phyloP scores from a whole-genome alignment of 148 eudicot genomes.

The Fagopyrum esculentum region DNA sequence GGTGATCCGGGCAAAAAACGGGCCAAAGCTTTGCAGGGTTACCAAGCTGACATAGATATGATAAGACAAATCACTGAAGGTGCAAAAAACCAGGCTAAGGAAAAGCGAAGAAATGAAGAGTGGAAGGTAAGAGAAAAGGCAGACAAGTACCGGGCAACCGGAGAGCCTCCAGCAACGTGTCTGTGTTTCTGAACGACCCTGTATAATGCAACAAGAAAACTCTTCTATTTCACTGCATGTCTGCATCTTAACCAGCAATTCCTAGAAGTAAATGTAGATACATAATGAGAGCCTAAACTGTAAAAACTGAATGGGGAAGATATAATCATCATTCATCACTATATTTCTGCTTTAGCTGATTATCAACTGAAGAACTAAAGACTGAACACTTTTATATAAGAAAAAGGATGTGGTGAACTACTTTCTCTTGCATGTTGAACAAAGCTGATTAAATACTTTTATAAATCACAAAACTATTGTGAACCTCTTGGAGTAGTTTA shows the following conservation, averaged over 20 bases:
- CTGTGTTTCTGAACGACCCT: conserved; percentile 43
- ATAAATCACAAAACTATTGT: neutral
- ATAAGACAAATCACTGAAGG: conserved; percentile 56
- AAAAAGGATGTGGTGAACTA: neutral
- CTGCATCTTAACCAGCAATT: neutral
- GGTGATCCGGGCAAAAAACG: conserved; percentile 42
- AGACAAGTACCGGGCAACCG: conserved; percentile 60
- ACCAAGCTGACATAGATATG: conserved; percentile 43
- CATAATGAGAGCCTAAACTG: neutral
- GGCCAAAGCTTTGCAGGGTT: conserved; percentile 39
- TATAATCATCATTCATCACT: neutral
- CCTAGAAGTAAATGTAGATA: neutral
- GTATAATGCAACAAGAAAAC: conserved; percentile 6
- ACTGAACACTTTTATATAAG: neutral
- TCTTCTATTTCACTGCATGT: neutral
- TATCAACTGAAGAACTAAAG: neutral
- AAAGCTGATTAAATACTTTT: neutral
- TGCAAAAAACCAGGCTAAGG: conserved; percentile 67
- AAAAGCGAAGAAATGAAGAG: conserved; percentile 58
- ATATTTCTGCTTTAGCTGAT: neutral
- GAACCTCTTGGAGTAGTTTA: neutral
- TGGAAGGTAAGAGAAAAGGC: conserved; percentile 68
- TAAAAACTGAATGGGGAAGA: no score
- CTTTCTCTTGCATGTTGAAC: neutral
- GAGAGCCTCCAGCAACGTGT: conserved; percentile 66